Base-by-base conservation (phyloP, 2,329 filamentous ascomycete species). In the Monilinia laxa region DNA sequence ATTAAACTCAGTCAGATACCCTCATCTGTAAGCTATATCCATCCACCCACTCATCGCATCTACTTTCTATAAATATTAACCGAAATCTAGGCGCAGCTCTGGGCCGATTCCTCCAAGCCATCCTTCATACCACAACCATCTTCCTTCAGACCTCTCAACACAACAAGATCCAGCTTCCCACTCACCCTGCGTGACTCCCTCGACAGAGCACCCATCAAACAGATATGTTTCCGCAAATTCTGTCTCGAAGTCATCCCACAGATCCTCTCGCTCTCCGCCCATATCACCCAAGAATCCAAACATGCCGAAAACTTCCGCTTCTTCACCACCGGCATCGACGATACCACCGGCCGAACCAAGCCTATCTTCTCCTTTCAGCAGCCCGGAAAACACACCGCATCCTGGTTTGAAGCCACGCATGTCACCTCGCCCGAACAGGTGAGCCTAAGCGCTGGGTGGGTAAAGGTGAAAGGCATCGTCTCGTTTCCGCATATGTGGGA, bases 401-500 rank as follows among this genome's bases (percentile, higher is more conserved):
- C 49, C 11, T 63, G 60, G 60, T 63, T 40, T 12, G 28, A 55
- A 63, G 60, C 47, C 1, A 54, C 49, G n/a, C 60, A 53, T 54
- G 28, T 63, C 20, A 55, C 23, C 5, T 63, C 60, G 5, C 38
- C 60, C 6, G 60, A 53, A 54, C 49, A 55, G 2, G 45, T 23
- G 0, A n/a, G 51, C n/a, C 16, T 51, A 1, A 18, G 28, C 16
- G 10, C 20, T 0, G 9, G n/a, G 2, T 62, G 58, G 45, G 58
- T 62, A 1, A 51, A 62, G n/a, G 45, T 62, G 0, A 38, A 51
- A 18, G 38, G 45, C n/a, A 62, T 62, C 58, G 9, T 62, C 14
- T 52, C 45, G 1, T 62, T 60, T 38, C 60, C 60, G 6, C 47
- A 53, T n/a, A 63, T 55, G 51, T 63, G 60, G 60, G 35, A 54